These are phyloP conservation scores for Apiospora saccharicola DNA, from an alignment of 2,329 filamentous ascomycete genomes.

Conservation along the genomic window DNA sequence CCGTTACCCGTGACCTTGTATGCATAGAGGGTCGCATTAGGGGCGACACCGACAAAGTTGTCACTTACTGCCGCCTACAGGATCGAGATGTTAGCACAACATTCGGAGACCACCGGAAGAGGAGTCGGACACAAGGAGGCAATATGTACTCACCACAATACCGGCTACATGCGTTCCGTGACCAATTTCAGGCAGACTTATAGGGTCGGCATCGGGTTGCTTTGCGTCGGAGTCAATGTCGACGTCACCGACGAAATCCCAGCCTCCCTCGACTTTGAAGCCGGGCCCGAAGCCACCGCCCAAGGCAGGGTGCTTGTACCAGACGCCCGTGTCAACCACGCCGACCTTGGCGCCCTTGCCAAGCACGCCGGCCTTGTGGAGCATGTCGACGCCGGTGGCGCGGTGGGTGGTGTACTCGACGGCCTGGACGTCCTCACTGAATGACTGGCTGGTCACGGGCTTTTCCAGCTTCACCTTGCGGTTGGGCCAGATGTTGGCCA, in stretches of 20 bases:
- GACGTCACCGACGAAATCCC: slow-evolving; percentile 14
- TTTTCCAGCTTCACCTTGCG: not conserved
- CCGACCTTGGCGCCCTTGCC: slow-evolving; percentile 32
- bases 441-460: not conserved
- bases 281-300: slow-evolving; percentile 32
- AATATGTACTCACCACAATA: not conserved
- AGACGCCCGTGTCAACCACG: slow-evolving; percentile 32
- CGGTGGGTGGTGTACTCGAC: slow-evolving; percentile 14
- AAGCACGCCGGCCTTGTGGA: slow-evolving; percentile 31
- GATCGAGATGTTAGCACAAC: not conserved
- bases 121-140: too few relatives aligned
- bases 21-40: slow-evolving; percentile 47
- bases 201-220: slow-evolving; percentile 15
- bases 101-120: too few relatives aligned
- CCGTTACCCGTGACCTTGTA: slow-evolving; percentile 48
- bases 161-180: slow-evolving; percentile 25
- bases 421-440: slow-evolving; percentile 17
- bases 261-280: slow-evolving; percentile 32
- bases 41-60: slow-evolving; percentile 48
- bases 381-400: slow-evolving; percentile 29
- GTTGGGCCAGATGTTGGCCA: slow-evolving; percentile 20
- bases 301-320: slow-evolving; percentile 32
- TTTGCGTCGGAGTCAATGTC: not conserved
- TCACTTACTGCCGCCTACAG: slow-evolving; percentile 42
- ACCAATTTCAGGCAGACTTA: not conserved